A percentile compares a stretch with the other conserved stretches of the same genome.
phyloP scores from a whole-genome alignment of 1,284 basidiomycete species.

The Apiotrichum sp. region DNA sequence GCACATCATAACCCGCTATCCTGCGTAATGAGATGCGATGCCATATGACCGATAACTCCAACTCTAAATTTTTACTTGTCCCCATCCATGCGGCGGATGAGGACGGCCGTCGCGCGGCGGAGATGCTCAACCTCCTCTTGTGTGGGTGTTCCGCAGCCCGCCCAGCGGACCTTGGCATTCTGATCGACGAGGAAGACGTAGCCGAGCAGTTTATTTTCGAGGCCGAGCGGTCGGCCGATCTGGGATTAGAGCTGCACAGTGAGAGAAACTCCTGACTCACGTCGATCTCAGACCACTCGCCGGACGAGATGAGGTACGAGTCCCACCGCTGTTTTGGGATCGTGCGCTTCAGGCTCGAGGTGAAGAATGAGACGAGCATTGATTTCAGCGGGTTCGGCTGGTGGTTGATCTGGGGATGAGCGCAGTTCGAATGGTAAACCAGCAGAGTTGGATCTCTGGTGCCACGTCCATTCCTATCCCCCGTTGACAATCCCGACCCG shows the following conservation, averaged over 20 bases:
- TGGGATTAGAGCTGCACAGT: conserved; percentile 40
- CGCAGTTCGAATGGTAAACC: too few species aligned
- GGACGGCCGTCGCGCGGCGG: conserved; percentile 65
- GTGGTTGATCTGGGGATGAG: conserved; percentile 61
- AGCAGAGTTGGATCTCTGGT: too few species aligned
- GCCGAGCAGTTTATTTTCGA: conserved; percentile 85
- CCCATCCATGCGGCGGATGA: conserved; percentile 54
- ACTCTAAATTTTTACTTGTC: not conserved
- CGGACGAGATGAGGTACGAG: conserved; percentile 68
- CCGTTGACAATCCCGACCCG: too few species aligned
- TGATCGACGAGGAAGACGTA: conserved; percentile 89
- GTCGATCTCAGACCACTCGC: conserved; percentile 42
- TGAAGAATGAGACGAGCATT: conserved; percentile 76
- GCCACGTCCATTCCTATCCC: too few species aligned
- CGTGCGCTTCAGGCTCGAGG: conserved; percentile 61
- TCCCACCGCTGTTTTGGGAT: conserved; percentile 63
- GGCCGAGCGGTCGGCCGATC: conserved; percentile 58
- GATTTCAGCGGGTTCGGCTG: conserved; percentile 89
- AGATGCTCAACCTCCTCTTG: conserved; percentile 65
- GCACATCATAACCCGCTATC: too few species aligned
- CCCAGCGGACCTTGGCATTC: conserved; percentile 83
- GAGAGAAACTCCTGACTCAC: conserved; percentile 25
- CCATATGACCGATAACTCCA: too few species aligned
- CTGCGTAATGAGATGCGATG: too few species aligned
- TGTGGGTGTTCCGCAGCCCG: conserved; percentile 77